Evolutionary conservation across 192 early-diverging fungal species (phyloP), one percentile per base, ranked within the genome.

Genomic region (Coemansia sp.): DNA sequence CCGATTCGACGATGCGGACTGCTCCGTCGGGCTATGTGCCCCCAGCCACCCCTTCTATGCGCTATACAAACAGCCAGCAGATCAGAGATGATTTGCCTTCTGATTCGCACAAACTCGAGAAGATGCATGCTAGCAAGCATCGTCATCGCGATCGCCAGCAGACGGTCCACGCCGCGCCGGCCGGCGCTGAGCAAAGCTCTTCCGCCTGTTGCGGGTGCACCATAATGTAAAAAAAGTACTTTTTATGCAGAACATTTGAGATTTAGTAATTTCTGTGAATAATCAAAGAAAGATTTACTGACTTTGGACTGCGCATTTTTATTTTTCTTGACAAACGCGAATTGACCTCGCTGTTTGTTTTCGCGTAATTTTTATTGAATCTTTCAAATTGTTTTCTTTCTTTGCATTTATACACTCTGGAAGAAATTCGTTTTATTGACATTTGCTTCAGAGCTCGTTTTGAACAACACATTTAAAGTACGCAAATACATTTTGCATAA

Each of bases 161-260:
- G 22, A 57, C 17, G 50, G 55, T 21, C 57, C 49, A 15, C 39
- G 41, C 51, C 17, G 53, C 21, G 21, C 17, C 49, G 1, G 27
- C 41, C 15, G 32, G 7, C 14, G 52, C 32, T 25, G 47, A 64
- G 56, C 68, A 56, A 47, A 24, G 21, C 11, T 65, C 70, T 35
- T 64, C 66, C 0, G 51, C 56, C 24, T 79, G 76, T 56, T 72
- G 76, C 23, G 66, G 60, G n/a, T 79, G 76, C 49, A 59, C 23
- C 35, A 58, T 79, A 23, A 72, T 79, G 76, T 79, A 73, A 62
- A 9, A 9, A 35, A 35, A 5, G 32, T 35, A 35, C 32, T 7
- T 35, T 35, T 35, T 35, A 35, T 35, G 32, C 32, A 35, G 6
- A 35, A 35, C 6, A 35, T 35, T 35, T 35, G 32, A 35, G 32